A percentile compares a stretch with the other conserved stretches of the same genome.
These are phyloP conservation scores for Atkinsonella texensis DNA, from an alignment of 2,329 filamentous ascomycete genomes.

Conservation along the genomic window DNA sequence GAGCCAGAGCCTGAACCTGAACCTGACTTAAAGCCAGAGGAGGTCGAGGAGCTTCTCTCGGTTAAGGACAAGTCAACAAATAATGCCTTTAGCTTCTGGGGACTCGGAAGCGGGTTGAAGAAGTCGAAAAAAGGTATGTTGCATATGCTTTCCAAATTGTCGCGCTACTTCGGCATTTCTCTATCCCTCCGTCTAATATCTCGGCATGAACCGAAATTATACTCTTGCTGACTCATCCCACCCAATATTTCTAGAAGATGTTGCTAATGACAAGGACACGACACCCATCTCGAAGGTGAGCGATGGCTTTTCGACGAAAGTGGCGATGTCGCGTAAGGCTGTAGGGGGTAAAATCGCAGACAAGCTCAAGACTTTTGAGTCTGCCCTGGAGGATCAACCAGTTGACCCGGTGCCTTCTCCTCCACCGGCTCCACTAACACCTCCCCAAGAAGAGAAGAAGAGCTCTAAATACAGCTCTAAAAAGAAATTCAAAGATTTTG, in stretches of 20 bases:
- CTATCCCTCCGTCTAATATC: slow-evolving; percentile 10
- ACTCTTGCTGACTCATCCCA: slow-evolving; percentile 35
- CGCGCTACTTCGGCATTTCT: slow-evolving; percentile 8
- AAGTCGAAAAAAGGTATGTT: slow-evolving; percentile 30
- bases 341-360: slow-evolving; percentile 42
- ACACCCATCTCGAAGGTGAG: slow-evolving; percentile 24
- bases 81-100: slow-evolving; percentile 47
- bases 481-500: slow-evolving; percentile 26
- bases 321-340: slow-evolving; percentile 30
- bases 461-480: slow-evolving; percentile 28
- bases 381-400: slow-evolving; percentile 22
- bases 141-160: slow-evolving; percentile 6
- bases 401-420: slow-evolving; percentile 24
- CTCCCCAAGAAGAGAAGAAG: slow-evolving; percentile 11
- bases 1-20: slow-evolving; percentile 8
- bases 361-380: slow-evolving; percentile 44
- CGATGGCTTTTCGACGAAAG: slow-evolving; percentile 28
- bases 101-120: slow-evolving; percentile 28
- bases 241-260: slow-evolving; percentile 31
- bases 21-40: slow-evolving; percentile 26
- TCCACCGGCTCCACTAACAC: slow-evolving; percentile 26
- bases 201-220: slow-evolving; percentile 29
- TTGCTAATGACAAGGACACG: slow-evolving; percentile 27
- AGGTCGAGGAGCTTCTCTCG: slow-evolving; percentile 31
- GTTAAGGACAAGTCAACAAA: slow-evolving; percentile 19